These are phyloP conservation scores for Candida insectalens DNA, from an alignment of 805 yeast genomes.

Conservation along the genomic window DNA sequence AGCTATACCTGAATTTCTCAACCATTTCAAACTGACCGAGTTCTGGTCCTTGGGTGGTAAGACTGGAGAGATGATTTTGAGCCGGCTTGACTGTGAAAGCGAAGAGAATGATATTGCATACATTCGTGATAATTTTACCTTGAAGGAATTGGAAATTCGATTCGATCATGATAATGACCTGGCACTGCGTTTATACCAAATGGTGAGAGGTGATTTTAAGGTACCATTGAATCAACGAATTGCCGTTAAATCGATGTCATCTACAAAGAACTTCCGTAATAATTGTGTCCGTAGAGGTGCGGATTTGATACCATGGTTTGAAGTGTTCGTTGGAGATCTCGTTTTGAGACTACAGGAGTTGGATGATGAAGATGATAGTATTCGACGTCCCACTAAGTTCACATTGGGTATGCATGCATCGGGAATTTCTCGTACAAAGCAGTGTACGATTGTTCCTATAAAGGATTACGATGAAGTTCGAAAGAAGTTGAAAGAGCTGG, in stretches of 20 bases:
- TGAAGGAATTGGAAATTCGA: conserved; percentile 24
- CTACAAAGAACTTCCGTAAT: conserved; percentile 70
- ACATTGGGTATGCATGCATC: conserved; percentile 25
- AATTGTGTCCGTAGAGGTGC: conserved; percentile 37
- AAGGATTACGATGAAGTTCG: conserved; percentile 29
- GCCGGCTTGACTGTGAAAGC: conserved; percentile 23
- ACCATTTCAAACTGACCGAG: conserved; percentile 55
- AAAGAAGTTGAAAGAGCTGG: conserved; percentile 15
- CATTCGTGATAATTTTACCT: conserved; percentile 39
- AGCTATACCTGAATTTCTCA: conserved; percentile 43
- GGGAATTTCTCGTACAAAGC: conserved; percentile 28
- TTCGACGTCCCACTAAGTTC: conserved; percentile 47
- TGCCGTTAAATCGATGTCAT: conserved; percentile 77
- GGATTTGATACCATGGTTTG: conserved; percentile 71
- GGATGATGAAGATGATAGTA: conserved; percentile 47
- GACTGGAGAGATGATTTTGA: conserved; percentile 50
- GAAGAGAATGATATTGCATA: conserved; percentile 29
- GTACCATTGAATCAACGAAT: conserved; percentile 49
- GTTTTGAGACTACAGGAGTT: conserved; percentile 60
- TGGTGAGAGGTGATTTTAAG: conserved; percentile 55
- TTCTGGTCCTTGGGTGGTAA: conserved; percentile 92
- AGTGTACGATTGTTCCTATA: conserved; percentile 28
- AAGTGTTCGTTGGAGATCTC: conserved; percentile 75
- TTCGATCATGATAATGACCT: conserved; percentile 34
- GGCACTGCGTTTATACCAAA: conserved; percentile 45